A percentile compares a stretch with the other conserved stretches of the same genome.
Conservation (phyloP, 495 filamentous ascomycete genomes). For the Neurospora discreta region DNA sequence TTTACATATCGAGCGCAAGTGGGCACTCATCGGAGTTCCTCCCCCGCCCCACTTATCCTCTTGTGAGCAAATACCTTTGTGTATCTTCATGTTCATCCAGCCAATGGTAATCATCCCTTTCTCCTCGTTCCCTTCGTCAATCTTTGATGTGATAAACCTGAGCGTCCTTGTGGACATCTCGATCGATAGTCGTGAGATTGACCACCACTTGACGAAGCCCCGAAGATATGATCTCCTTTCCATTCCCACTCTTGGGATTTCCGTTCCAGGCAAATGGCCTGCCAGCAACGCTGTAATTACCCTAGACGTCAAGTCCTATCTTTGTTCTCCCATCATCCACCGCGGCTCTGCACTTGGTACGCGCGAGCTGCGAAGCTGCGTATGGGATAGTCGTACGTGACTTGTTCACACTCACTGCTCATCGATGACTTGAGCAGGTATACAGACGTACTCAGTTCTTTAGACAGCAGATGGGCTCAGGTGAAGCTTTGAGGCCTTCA, state of each 20-base stretch:
- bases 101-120: too few relatives aligned
- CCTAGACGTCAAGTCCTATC: neutral
- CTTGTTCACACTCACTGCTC: neutral
- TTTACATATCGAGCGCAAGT: neutral
- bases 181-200: neutral
- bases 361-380: neutral
- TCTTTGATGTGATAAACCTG: neutral
- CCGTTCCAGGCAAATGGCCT: neutral
- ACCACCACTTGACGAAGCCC: neutral
- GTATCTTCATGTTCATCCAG: neutral
- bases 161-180: neutral
- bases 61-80: neutral
- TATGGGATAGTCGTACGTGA: neutral
- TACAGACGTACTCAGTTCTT: neutral
- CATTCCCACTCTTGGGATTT: neutral
- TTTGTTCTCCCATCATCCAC: neutral
- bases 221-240: neutral
- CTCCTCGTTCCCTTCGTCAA: neutral
- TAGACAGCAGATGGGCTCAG: neutral
- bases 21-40: neutral
- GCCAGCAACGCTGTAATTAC: neutral
- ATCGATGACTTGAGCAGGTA: neutral
- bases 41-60: neutral
- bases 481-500: slow-evolving; percentile 3
- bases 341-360: neutral